These are phyloP conservation scores for Symbiodinium natans DNA, from an alignment of 73 alveolate genomes.

Conservation along the genomic window DNA sequence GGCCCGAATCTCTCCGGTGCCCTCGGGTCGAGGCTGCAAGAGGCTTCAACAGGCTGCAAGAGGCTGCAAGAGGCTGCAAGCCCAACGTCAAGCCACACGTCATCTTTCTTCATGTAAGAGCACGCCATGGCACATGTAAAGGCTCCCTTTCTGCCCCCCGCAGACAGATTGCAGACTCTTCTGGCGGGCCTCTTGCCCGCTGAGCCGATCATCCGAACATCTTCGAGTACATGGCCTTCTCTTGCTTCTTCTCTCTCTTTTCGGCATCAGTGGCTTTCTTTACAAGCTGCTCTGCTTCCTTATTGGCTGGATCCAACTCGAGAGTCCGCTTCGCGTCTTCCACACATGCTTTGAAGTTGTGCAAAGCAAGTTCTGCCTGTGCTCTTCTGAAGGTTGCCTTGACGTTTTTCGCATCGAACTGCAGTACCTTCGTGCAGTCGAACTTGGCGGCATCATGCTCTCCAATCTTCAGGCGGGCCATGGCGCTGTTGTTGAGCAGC, in stretches of 20 bases:
- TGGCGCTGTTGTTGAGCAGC: conserved; percentile 72
- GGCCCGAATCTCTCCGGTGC: conserved; percentile 91
- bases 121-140: no score
- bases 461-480: conserved; percentile 73
- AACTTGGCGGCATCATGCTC: conserved; percentile 73
- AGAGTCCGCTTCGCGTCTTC: conserved; percentile 27
- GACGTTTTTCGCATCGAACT: conserved; percentile 41
- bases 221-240: conserved; percentile 87
- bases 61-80: neutral
- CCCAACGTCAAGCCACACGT: no score
- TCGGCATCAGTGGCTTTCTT: conserved; percentile 38
- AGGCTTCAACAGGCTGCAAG: neutral
- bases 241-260: conserved; percentile 74
- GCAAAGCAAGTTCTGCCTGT: conserved; percentile 62
- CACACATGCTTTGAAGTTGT: conserved; percentile 54
- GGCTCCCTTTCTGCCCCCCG: no score
- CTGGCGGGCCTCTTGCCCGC: no score
- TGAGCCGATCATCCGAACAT: conserved; percentile 38
- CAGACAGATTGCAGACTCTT: no score
- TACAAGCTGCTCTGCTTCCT: conserved; percentile 36
- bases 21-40: neutral
- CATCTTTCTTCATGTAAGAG: no score
- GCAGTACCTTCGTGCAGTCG: conserved; percentile 58
- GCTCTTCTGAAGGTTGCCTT: conserved; percentile 69
- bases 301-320: conserved; percentile 79